These are phyloP conservation scores for Grifola frondosa DNA, from an alignment of 1,284 basidiomycete genomes.

Conservation along the genomic window DNA sequence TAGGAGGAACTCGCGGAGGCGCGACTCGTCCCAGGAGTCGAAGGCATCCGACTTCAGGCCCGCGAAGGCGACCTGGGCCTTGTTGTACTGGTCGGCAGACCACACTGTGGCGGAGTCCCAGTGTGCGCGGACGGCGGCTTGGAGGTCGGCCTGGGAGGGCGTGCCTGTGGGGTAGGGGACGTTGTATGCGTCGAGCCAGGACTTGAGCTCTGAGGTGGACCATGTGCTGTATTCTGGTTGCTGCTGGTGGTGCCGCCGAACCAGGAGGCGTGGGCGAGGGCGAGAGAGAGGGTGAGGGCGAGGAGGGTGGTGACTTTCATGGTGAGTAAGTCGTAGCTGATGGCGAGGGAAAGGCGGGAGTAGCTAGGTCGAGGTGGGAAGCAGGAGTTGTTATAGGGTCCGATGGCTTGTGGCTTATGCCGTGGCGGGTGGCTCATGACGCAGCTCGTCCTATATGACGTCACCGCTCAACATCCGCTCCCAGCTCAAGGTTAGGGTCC, in stretches of 20 bases:
- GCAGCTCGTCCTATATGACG: too few species aligned
- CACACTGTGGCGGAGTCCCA: conserved; percentile 50
- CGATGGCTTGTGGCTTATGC: too few species aligned
- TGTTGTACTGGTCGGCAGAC: conserved; percentile 71
- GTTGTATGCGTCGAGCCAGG: conserved; percentile 74
- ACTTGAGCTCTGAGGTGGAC: conserved; percentile 46
- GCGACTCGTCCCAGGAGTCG: conserved; percentile 80
- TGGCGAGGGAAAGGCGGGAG: too few species aligned
- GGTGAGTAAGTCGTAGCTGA: conserved; percentile 17
- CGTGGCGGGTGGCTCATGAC: too few species aligned
- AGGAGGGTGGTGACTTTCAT: conserved; percentile 44
- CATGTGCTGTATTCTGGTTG: conserved; percentile 20
- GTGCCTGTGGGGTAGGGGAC: conserved; percentile 45
- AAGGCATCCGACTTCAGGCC: conserved; percentile 52
- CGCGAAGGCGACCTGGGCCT: conserved; percentile 39
- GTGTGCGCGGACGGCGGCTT: conserved; percentile 20
- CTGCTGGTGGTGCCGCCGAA: conserved; percentile 40
- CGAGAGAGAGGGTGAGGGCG: conserved; percentile 32
- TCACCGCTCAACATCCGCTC: too few species aligned
- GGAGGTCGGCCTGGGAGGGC: conserved; percentile 38
- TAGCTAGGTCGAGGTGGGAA: too few species aligned
- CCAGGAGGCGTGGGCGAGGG: conserved; percentile 53
- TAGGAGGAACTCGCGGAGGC: conserved; percentile 80
- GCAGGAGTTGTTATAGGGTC: too few species aligned
- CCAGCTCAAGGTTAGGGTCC: too few species aligned